phyloP scores from a whole-genome alignment of 768 basidiomycete species.

The Inosperma sp. region DNA sequence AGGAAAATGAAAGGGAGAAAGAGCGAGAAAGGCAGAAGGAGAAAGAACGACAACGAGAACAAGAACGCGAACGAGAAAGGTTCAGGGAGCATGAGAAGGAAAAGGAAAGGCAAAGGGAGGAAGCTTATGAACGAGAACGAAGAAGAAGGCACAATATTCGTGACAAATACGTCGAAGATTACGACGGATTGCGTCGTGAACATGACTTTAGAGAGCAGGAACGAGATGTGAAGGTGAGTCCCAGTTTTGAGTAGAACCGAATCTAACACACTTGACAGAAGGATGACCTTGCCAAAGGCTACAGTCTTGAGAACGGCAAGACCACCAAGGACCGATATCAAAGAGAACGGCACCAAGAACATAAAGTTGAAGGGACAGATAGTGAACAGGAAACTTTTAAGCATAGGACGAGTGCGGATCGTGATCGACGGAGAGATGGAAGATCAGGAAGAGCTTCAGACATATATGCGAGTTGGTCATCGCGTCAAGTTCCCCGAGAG shows the following conservation, averaged over 20 bases:
- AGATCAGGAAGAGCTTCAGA: neutral
- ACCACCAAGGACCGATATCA: neutral
- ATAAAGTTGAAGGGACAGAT: slow-evolving; percentile 1
- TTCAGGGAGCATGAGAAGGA: slow-evolving; percentile 8
- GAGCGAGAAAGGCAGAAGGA: slow-evolving; percentile 13
- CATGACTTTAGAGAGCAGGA: slow-evolving; percentile 1
- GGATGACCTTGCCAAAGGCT: too few relatives aligned
- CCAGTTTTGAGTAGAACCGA: too few relatives aligned
- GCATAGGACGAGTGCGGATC: slow-evolving; percentile 21
- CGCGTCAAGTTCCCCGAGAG: slow-evolving; percentile 19
- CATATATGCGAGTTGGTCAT: too few relatives aligned
- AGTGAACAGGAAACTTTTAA: slow-evolving; percentile 19
- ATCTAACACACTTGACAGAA: too few relatives aligned
- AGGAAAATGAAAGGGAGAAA: slow-evolving; percentile 12
- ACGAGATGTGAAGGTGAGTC: neutral
- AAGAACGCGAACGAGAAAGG: slow-evolving; percentile 12
- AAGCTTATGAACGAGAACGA: slow-evolving; percentile 9
- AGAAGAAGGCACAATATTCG: slow-evolving; percentile 12
- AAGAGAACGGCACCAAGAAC: neutral
- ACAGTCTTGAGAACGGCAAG: too few relatives aligned
- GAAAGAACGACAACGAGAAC: slow-evolving; percentile 7
- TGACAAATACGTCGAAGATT: slow-evolving; percentile 14
- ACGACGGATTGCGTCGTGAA: slow-evolving; percentile 12
- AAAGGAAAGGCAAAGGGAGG: slow-evolving; percentile 11
- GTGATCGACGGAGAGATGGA: slow-evolving; percentile 18